A percentile compares a stretch with the other conserved stretches of the same genome.
phyloP scores from a whole-genome alignment of 169 alveolate species.

The Plasmodium falciparum region DNA sequence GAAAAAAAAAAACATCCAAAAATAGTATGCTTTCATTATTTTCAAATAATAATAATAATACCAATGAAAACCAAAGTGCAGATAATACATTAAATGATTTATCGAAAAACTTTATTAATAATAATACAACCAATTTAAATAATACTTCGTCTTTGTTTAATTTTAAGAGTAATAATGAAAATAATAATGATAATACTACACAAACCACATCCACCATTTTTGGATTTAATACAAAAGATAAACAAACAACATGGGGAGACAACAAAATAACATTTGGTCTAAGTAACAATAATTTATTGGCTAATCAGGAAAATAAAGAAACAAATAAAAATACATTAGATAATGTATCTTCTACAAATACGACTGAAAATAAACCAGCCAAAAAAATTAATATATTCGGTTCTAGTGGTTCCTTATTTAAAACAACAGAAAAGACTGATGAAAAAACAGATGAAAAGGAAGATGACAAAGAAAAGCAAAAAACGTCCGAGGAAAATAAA shows the following conservation, averaged over 20 bases:
- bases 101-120: conserved; percentile 1
- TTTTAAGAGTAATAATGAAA: not conserved
- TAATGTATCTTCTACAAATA: not conserved
- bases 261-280: conserved; percentile 18
- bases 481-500: not conserved
- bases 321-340: not conserved
- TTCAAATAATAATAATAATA: conserved; percentile 37
- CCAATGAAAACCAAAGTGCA: not conserved
- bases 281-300: not conserved
- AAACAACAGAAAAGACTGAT: not conserved
- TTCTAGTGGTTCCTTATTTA: not conserved
- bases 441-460: not conserved
- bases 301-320: not conserved
- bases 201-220: not conserved
- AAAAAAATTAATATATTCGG: conserved; percentile 4
- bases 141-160: not conserved
- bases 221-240: not conserved
- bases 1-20: conserved; percentile 68
- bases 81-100: not conserved
- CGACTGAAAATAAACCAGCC: not conserved
- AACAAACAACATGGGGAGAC: conserved; percentile 10
- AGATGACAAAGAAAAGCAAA: not conserved
- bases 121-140: not conserved
- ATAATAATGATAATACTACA: not conserved
- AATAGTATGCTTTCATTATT: conserved; percentile 57